Percentiles rank a stretch among this genome's conserved stretches.
phyloP scores from a whole-genome alignment of 1,284 basidiomycete species.

The Ceratobasidium sp. region DNA sequence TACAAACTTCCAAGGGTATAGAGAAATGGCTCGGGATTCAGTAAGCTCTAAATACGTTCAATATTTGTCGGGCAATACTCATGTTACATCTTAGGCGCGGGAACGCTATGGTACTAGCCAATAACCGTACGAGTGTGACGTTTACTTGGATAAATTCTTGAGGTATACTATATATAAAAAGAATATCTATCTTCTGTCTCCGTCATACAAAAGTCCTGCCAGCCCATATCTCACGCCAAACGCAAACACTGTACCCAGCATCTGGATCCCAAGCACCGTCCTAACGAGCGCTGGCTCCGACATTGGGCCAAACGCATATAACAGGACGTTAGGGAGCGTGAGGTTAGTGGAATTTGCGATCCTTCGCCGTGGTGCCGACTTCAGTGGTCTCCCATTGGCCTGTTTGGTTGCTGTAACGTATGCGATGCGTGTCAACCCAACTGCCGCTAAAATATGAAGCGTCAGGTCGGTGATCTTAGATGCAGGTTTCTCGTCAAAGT shows the following conservation, averaged over 20 bases:
- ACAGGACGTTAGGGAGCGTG: slow-evolving; percentile 86
- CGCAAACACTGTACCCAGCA: slow-evolving; percentile 77
- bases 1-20: slow-evolving; percentile 76
- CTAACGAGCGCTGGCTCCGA: slow-evolving; percentile 79
- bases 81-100: not conserved
- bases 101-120: slow-evolving; percentile 28
- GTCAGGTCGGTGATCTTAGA: slow-evolving; percentile 64
- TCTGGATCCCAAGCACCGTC: slow-evolving; percentile 70
- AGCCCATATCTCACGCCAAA: slow-evolving; percentile 89
- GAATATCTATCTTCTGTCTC: slow-evolving; percentile 72
- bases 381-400: slow-evolving; percentile 15
- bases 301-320: slow-evolving; percentile 83
- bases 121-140: not conserved
- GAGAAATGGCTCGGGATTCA: slow-evolving; percentile 76
- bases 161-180: slow-evolving; percentile 8
- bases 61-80: not conserved
- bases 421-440: slow-evolving; percentile 77
- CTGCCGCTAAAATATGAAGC: slow-evolving; percentile 66
- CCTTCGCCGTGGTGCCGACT: slow-evolving; percentile 12
- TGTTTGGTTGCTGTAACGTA: slow-evolving; percentile 60
- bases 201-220: slow-evolving; percentile 87
- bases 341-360: slow-evolving; percentile 73
- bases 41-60: slow-evolving; percentile 48
- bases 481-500: slow-evolving; percentile 61
- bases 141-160: slow-evolving; percentile 12